Evolutionary conservation across 331 rosid species (phyloP).

Genomic region (Malus hybrid): DNA sequence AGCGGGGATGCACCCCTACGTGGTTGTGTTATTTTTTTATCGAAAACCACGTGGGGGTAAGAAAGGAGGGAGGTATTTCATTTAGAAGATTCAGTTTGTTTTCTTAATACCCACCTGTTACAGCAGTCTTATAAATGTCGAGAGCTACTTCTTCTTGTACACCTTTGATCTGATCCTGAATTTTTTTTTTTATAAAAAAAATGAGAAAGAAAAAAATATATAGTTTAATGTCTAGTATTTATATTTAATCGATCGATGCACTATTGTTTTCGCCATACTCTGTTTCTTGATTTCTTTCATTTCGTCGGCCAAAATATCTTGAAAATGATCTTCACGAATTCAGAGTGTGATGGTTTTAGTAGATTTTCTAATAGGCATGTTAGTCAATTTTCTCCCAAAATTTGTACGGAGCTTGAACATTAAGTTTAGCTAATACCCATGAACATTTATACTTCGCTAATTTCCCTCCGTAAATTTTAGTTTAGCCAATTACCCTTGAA

Average conservation of each 20-base stretch:
- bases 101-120: neutral
- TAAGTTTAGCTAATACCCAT: too few species aligned
- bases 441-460: too few species aligned
- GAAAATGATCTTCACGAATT: too few species aligned
- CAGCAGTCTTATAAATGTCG: conserved; percentile 12
- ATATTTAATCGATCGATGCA: neutral
- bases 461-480: too few species aligned
- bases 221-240: neutral
- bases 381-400: too few species aligned
- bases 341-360: too few species aligned
- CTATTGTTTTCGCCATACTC: neutral
- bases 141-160: conserved; percentile 20
- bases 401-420: too few species aligned
- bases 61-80: conserved; percentile 20
- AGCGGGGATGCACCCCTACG: conserved; percentile 34
- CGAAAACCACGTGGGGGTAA: conserved; percentile 56
- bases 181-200: too few species aligned
- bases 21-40: conserved; percentile 66
- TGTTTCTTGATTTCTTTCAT: neutral
- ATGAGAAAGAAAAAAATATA: neutral
- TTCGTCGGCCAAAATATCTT: too few species aligned
- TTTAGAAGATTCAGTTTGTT: conserved; percentile 25
- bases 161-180: neutral
- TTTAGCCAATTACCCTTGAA: too few species aligned
- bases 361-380: too few species aligned